phyloP scores from a whole-genome alignment of 2,329 filamentous ascomycete species.

The Aspergillus luchuensis region DNA sequence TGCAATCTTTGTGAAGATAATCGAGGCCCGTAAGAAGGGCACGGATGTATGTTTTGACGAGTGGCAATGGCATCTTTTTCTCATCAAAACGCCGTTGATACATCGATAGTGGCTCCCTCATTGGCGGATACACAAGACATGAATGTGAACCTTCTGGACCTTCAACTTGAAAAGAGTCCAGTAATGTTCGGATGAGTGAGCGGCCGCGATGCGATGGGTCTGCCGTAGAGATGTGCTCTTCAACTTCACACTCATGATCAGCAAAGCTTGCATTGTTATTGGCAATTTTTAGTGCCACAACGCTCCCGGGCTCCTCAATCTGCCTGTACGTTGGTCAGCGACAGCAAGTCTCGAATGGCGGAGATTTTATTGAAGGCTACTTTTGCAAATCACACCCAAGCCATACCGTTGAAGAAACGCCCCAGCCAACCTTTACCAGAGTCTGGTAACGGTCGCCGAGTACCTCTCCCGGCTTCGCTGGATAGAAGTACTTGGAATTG shows the following conservation, averaged over 20 bases:
- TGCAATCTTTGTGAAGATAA: constrained; percentile 47
- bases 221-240: constrained; percentile 35
- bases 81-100: constrained; percentile 36
- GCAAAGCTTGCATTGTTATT: constrained; percentile 28
- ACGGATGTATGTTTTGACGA: constrained; percentile 41
- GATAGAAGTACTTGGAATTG: constrained; percentile 33
- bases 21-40: constrained; percentile 46
- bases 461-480: constrained; percentile 34
- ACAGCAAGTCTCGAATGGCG: too few species aligned
- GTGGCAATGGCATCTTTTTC: constrained; percentile 34
- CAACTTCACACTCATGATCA: constrained; percentile 35
- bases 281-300: constrained; percentile 33
- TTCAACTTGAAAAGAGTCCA: constrained; percentile 39
- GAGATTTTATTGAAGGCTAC: constrained; percentile 9
- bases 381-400: constrained; percentile 33
- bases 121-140: constrained; percentile 43
- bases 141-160: constrained; percentile 34
- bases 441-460: constrained; percentile 32
- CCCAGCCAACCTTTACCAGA: constrained; percentile 35
- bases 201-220: constrained; percentile 38
- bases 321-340: constrained; percentile 9
- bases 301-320: constrained; percentile 27
- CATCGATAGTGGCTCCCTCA: constrained; percentile 43
- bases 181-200: constrained; percentile 35
- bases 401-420: constrained; percentile 34